phyloP scores from a whole-genome alignment of 78 protist species.

The Polysphondylium violaceum region DNA sequence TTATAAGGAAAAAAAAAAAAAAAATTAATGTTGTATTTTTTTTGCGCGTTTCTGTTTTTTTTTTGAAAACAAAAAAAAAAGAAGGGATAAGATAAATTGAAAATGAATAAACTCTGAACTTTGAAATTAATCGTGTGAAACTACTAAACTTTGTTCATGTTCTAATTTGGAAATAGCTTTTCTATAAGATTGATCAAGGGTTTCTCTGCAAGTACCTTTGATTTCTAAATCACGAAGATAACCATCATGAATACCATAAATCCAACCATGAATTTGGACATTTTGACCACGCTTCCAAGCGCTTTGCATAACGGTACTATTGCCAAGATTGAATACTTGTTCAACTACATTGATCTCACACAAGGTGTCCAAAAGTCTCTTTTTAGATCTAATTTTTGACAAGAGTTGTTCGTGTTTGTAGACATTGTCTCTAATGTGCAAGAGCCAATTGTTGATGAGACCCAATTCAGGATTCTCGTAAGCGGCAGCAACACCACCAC shows the following conservation, averaged over 20 bases:
- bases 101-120: too few relatives aligned
- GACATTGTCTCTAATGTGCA: slow-evolving; percentile 83
- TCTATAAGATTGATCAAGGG: slow-evolving; percentile 28
- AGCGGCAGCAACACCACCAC: slow-evolving; percentile 90
- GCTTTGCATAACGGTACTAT: slow-evolving; percentile 83
- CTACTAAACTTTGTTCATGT: too few relatives aligned
- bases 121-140: too few relatives aligned
- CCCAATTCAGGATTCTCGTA: slow-evolving; percentile 55
- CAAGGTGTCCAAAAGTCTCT: slow-evolving; percentile 51
- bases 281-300: slow-evolving; percentile 79
- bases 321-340: slow-evolving; percentile 87
- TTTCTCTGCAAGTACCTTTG: slow-evolving; percentile 19
- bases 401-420: slow-evolving; percentile 45
- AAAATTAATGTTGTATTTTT: too few relatives aligned
- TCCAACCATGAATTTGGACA: slow-evolving; percentile 80
- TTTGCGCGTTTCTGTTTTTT: too few relatives aligned
- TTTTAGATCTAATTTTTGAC: slow-evolving; percentile 22
- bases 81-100: too few relatives aligned
- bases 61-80: too few relatives aligned
- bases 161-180: slow-evolving; percentile 24
- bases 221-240: slow-evolving; percentile 74
- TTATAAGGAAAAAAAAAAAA: too few relatives aligned
- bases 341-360: slow-evolving; percentile 92
- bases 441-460: slow-evolving; percentile 92
- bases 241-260: slow-evolving; percentile 84